Base-by-base conservation (phyloP, 208 protist genomes). In the Leishmania turanica region DNA sequence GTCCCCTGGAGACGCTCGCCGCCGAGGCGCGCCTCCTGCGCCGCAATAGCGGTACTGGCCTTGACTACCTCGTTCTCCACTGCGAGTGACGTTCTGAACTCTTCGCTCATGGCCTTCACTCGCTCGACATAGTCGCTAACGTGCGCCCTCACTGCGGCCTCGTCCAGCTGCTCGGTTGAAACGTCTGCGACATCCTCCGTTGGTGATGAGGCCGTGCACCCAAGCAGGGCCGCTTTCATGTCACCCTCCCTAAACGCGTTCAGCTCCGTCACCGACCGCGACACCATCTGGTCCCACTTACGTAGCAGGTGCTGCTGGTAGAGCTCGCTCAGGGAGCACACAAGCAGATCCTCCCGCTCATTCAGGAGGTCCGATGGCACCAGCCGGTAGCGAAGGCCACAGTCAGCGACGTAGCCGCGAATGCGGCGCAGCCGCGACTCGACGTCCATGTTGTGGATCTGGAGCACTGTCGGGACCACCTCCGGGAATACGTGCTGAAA, bases 311-410 rank as follows among this genome's bases (percentile, higher is more conserved):
- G 58, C 13, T 80, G 81, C 45, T 74, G 69, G 54, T 85, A 92
- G 66, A 94, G 78, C 85, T 94, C 91, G 45, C 88, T 79, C 54
- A 94, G 74, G 3, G 91, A 90, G 53, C 83, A 80, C 37, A 89
- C 81, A 51, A 97, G 91, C 47, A 90, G 89, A 72, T 97, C 94
- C 81, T 97, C 94, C 15, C 90, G 87, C 76, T 87, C 60, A 19
- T 89, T 79, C 15, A 83, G 34, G 77, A 97, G 92, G 87, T 97
- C 94, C 6, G 87, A 83, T 4, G 90, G 88, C 17, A 86, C 78
- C 31, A 96, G 73, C 15, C 84, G 51, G 64, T 89, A 81, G 58
- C 86, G 78, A 77, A 97, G 86, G 31, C 84, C 80, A 51, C 78
- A 85, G 54, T 84, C 56, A 70, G 78, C 78, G 40, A 82, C 77